A percentile compares a stretch with the other conserved stretches of the same genome.
These are phyloP conservation scores for Epichloe brachyelytri DNA, from an alignment of 2,329 filamentous ascomycete species.

Conservation along the genomic window DNA sequence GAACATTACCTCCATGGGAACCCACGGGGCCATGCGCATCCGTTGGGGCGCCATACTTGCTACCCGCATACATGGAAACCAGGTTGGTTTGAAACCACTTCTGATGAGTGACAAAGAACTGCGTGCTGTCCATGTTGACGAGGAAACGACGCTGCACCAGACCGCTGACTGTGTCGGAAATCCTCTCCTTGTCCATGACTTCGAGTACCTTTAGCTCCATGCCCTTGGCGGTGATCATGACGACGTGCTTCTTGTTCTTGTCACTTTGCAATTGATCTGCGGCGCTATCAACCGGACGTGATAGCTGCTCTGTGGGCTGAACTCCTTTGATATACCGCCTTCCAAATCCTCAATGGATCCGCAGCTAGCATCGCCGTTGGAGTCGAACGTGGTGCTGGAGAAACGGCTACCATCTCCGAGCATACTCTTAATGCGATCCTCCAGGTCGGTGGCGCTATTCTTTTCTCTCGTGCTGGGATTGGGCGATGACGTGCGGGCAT, in stretches of 20 bases:
- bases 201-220: slow-evolving; percentile 98
- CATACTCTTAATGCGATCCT: slow-evolving; percentile 77
- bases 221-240: slow-evolving; percentile 89
- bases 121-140: slow-evolving; percentile 91
- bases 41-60: slow-evolving; percentile 75
- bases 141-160: slow-evolving; percentile 90
- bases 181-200: slow-evolving; percentile 91
- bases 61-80: slow-evolving; percentile 86
- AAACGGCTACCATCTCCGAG: slow-evolving; percentile 74
- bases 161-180: slow-evolving; percentile 86
- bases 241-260: slow-evolving; percentile 93
- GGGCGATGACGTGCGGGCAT: slow-evolving; percentile 21
- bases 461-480: slow-evolving; percentile 35
- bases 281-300: slow-evolving; percentile 90
- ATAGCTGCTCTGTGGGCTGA: slow-evolving; percentile 83
- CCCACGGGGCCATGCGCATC: slow-evolving; percentile 96
- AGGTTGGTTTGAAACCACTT: slow-evolving; percentile 78
- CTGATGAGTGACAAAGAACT: slow-evolving; percentile 94
- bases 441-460: slow-evolving; percentile 51
- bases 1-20: slow-evolving; percentile 96
- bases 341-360: slow-evolving; percentile 48
- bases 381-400: slow-evolving; percentile 33
- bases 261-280: slow-evolving; percentile 98
- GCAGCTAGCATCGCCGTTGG: slow-evolving; percentile 20
- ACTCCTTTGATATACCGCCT: slow-evolving; percentile 74